Conservation (phyloP, 2,329 filamentous ascomycete species). For the Aureobasidium sp. region DNA sequence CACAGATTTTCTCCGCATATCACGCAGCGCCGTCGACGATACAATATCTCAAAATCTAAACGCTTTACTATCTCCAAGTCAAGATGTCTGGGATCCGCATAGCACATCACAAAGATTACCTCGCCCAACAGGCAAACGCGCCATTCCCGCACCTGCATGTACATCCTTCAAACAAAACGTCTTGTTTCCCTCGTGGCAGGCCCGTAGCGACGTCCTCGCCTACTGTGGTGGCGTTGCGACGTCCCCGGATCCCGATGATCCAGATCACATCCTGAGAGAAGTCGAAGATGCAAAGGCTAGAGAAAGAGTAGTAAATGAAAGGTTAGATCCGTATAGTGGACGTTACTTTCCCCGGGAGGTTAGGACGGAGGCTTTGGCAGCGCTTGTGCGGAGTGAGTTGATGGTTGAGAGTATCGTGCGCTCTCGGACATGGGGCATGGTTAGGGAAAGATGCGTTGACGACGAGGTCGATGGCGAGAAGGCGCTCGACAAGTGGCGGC, state of each 20-base stretch:
- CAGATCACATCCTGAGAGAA: conserved; percentile 63
- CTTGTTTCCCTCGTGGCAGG: conserved; percentile 83
- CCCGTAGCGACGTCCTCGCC: conserved; percentile 71
- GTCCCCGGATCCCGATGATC: conserved; percentile 79
- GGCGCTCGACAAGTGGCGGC: conserved; percentile 58
- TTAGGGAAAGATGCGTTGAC: conserved; percentile 63
- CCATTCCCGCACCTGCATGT: conserved; percentile 59
- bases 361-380: conserved; percentile 71
- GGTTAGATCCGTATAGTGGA: conserved; percentile 84
- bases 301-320: conserved; percentile 73
- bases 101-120: conserved; percentile 62
- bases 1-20: conserved; percentile 82
- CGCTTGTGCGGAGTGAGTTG: conserved; percentile 65
- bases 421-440: conserved; percentile 70
- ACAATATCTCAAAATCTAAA: conserved; percentile 91
- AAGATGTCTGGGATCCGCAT: conserved; percentile 66
- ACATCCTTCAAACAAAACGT: conserved; percentile 66
- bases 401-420: conserved; percentile 74
- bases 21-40: conserved; percentile 80
- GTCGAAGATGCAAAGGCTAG: conserved; percentile 63
- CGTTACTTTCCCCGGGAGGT: conserved; percentile 75
- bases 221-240: conserved; percentile 88
- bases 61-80: conserved; percentile 70
- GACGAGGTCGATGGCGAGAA: conserved; percentile 46
- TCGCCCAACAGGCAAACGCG: conserved; percentile 40